phyloP scores from a whole-genome alignment of 768 basidiomycete species.

The Boletus subcaerulescens region DNA sequence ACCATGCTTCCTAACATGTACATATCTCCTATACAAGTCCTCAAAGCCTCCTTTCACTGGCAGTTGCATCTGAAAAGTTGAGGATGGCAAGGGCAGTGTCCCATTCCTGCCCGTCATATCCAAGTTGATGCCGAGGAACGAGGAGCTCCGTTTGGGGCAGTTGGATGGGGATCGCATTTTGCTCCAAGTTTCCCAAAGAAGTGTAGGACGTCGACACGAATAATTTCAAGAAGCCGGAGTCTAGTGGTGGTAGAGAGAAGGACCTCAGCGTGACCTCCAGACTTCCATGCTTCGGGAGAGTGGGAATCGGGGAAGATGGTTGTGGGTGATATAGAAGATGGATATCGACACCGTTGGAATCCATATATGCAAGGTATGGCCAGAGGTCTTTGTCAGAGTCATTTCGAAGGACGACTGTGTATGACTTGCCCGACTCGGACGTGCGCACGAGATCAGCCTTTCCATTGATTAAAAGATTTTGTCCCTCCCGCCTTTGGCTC shows the following conservation, averaged over 20 bases:
- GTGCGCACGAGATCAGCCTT: conserved; percentile 47
- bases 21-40: background rate
- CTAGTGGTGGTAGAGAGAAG: conserved; percentile 41
- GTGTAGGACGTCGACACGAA: conserved; percentile 54
- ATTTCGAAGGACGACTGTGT: conserved; percentile 49
- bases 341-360: conserved; percentile 52
- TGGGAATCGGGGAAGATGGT: conserved; percentile 35
- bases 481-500: conserved; percentile 41
- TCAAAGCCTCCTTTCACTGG: background rate
- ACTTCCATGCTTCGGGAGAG: conserved; percentile 40
- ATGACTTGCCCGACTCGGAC: conserved; percentile 41
- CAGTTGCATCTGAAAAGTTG: conserved; percentile 16
- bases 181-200: conserved; percentile 48
- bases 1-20: background rate
- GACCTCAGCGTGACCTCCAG: conserved; percentile 41
- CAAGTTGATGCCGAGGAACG: conserved; percentile 5
- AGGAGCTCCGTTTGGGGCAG: conserved; percentile 10
- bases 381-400: conserved; percentile 51
- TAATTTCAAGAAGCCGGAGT: conserved; percentile 54
- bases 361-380: conserved; percentile 64
- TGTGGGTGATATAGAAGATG: conserved; percentile 55
- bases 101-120: conserved; percentile 25
- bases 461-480: conserved; percentile 47
- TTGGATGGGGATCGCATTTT: conserved; percentile 31
- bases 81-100: conserved; percentile 28